Conservation (phyloP, 192 early-diverging fungal species). For the Backusella luteola region DNA sequence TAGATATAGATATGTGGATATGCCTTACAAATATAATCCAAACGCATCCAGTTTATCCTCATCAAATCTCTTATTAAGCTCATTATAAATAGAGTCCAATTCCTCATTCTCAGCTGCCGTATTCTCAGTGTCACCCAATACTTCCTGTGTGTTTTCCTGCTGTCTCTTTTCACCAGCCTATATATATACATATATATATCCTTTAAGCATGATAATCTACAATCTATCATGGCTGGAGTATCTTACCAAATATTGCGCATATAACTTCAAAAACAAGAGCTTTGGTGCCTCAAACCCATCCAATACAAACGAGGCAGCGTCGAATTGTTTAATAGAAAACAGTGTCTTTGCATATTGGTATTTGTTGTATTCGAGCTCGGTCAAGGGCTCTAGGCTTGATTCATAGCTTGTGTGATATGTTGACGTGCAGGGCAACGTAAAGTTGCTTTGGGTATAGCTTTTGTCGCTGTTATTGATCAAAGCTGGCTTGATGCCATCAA, state of each 20-base stretch:
- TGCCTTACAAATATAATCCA: conserved; percentile 62
- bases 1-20: no score
- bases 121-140: conserved; percentile 53
- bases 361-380: conserved; percentile 46
- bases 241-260: conserved; percentile 71
- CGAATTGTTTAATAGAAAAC: conserved; percentile 73
- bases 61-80: conserved; percentile 41
- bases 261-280: conserved; percentile 74
- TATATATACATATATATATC: background rate
- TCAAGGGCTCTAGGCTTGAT: background rate
- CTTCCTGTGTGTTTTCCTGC: conserved; percentile 55
- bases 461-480: background rate
- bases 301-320: conserved; percentile 55
- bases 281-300: conserved; percentile 47
- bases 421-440: background rate
- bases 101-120: conserved; percentile 45
- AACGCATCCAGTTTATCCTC: conserved; percentile 60
- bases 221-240: no score
- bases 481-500: conserved; percentile 36
- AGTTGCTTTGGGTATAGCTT: background rate
- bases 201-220: no score
- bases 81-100: conserved; percentile 42
- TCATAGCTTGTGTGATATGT: conserved; percentile 11
- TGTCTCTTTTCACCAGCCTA: conserved; percentile 56
- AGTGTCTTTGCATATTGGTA: conserved; percentile 67